phyloP scores from a whole-genome alignment of 805 yeast species.

The Candida insectalens region DNA sequence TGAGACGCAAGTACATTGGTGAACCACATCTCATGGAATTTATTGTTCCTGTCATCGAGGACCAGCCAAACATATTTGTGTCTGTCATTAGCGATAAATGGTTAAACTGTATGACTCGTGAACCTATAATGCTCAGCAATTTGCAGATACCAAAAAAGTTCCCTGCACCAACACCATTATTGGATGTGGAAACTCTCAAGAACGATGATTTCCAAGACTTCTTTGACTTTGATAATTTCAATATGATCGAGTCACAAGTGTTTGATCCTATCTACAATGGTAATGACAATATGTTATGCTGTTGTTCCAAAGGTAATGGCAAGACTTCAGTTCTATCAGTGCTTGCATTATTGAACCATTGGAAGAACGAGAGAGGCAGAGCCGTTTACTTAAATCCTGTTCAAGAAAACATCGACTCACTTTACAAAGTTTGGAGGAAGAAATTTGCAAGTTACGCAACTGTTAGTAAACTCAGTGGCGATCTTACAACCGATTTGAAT shows the following conservation, averaged over 20 bases:
- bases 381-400: slow-evolving; percentile 63
- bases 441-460: slow-evolving; percentile 39
- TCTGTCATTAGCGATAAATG: slow-evolving; percentile 72
- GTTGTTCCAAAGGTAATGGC: slow-evolving; percentile 70
- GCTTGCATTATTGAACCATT: slow-evolving; percentile 59
- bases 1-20: slow-evolving; percentile 39
- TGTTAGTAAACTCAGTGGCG: slow-evolving; percentile 51
- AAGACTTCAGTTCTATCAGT: slow-evolving; percentile 58
- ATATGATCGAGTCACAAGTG: slow-evolving; percentile 64
- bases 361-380: slow-evolving; percentile 63
- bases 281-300: slow-evolving; percentile 48
- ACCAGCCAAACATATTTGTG: slow-evolving; percentile 64
- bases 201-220: slow-evolving; percentile 35
- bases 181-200: slow-evolving; percentile 40
- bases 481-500: slow-evolving; percentile 42
- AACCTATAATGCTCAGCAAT: slow-evolving; percentile 47
- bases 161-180: slow-evolving; percentile 49
- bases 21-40: slow-evolving; percentile 54
- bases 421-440: slow-evolving; percentile 42
- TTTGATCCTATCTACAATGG: slow-evolving; percentile 51
- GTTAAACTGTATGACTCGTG: slow-evolving; percentile 63
- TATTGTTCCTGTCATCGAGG: slow-evolving; percentile 42
- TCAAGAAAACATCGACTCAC: slow-evolving; percentile 42
- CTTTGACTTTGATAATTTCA: slow-evolving; percentile 48
- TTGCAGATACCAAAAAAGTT: slow-evolving; percentile 53